Conservation (phyloP, 2,329 filamentous ascomycete species). For the Cercospora brassicicola region DNA sequence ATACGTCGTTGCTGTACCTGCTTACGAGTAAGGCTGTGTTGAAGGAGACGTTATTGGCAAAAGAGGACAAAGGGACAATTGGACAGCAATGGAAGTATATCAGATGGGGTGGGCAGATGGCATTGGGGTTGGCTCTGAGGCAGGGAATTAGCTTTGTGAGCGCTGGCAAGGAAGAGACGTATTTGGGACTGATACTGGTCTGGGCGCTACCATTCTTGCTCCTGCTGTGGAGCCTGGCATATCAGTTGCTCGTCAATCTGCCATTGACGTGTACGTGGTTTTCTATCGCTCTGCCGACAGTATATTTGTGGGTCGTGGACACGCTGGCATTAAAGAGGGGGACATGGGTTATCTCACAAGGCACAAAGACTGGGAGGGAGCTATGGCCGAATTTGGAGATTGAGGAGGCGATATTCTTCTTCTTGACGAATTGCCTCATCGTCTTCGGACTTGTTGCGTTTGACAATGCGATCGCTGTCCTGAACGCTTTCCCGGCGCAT, state of each 20-base stretch:
- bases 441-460: conserved; percentile 68
- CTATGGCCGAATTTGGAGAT: conserved; percentile 67
- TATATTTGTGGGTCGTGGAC: conserved; percentile 73
- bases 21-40: conserved; percentile 64
- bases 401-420: conserved; percentile 73
- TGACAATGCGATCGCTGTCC: conserved; percentile 66
- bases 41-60: conserved; percentile 55
- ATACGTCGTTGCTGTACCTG: conserved; percentile 67
- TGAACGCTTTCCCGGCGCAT: conserved; percentile 61
- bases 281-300: conserved; percentile 63
- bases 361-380: conserved; percentile 65
- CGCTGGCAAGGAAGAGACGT: conserved; percentile 57
- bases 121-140: conserved; percentile 49
- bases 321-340: conserved; percentile 66
- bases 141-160: conserved; percentile 50
- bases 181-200: conserved; percentile 67
- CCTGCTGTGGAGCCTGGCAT: conserved; percentile 63
- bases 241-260: conserved; percentile 62
- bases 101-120: conserved; percentile 53
- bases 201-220: conserved; percentile 69
- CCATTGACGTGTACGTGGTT: conserved; percentile 59
- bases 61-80: conserved; percentile 37
- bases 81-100: conserved; percentile 43
- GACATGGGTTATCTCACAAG: conserved; percentile 69
- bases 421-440: conserved; percentile 67